Base-by-base conservation (phyloP, 2,329 filamentous ascomycete species). In the Lachnum nothofagi region DNA sequence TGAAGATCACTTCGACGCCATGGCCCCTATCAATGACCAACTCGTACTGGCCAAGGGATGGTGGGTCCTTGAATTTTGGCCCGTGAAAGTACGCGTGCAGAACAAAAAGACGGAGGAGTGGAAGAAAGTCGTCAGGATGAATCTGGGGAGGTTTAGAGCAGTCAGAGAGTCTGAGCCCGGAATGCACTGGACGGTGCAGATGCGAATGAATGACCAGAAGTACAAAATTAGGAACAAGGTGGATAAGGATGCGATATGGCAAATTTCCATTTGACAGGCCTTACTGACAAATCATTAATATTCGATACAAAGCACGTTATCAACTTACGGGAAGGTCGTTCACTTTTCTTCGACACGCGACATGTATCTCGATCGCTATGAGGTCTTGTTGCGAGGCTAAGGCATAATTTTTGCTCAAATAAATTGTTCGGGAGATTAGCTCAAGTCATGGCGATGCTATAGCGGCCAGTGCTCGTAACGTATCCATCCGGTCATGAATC, bases 1-100 rank as follows among this genome's bases (percentile, higher is more conserved):
- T 5, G 71, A 73, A 59, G 69, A 72, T 46, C 67, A 68, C 52
- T 72, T 73, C 42, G 71, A 73, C 48, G 60, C 65, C 4, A 49
- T 69, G n/a, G 57, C 65, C n/a, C 59, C 61, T 0, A 61, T 72
- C 40, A 72, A 71, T 40, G 71, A 73, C 44, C 66, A 69, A 52
- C 60, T 73, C 2, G 59, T 50, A 1, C 42, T 64, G 9, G 65
- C 65, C 1, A 70, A 66, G 41, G 54, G 56, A 3, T 73, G 71
- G 71, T 73, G 71, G 71, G 51, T 71, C 3, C 59, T 72, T 1
- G 71, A 73, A 51, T 49, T 70, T 16, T 71, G 67, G 68, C 71
- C 70, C 0, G 62, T 72, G 7, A 69, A 72, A 47, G 61, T 72
- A 2, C 55, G 63, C 1, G 45, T 71, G 2, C 62, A 67, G 53